Percentiles rank a stretch among this genome's conserved stretches.
Conservation (phyloP, 202 grass and related monocot species). For the Hordeum pubiflorum region DNA sequence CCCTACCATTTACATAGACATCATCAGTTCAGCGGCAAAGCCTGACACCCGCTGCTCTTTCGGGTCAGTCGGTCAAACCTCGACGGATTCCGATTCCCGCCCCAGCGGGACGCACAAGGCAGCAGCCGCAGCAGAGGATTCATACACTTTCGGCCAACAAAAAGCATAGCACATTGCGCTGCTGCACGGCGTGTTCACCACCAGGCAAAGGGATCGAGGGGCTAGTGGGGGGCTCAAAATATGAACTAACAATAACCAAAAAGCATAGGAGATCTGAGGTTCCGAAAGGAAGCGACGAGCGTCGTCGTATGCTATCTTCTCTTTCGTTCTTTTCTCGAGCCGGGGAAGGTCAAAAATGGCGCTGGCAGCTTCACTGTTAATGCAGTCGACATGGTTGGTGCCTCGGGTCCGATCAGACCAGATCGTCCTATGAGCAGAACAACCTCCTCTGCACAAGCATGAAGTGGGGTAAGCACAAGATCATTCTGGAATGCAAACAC, state of each 20-base stretch:
- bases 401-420: not conserved
- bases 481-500: not conserved
- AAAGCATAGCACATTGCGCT: conserved; percentile 3
- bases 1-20: conserved; percentile 22
- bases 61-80: conserved; percentile 8
- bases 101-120: not conserved
- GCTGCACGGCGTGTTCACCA: conserved; percentile 14
- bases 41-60: not conserved
- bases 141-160: not conserved
- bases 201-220: not conserved
- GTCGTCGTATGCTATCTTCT: not conserved
- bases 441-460: conserved; percentile 46
- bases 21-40: not conserved
- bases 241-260: not conserved
- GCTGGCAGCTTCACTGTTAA: conserved; percentile 26
- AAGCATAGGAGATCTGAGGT: conserved; percentile 13
- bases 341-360: conserved; percentile 36
- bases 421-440: conserved; percentile 58
- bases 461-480: not conserved
- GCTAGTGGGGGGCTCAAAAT: not conserved
- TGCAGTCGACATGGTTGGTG: not conserved
- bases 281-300: conserved; percentile 29
- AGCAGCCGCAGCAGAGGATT: too few relatives aligned
- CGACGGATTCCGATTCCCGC: not conserved
- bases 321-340: conserved; percentile 3